phyloP scores from a whole-genome alignment of 2,329 filamentous ascomycete species.

The Diaporthe ilicicola region DNA sequence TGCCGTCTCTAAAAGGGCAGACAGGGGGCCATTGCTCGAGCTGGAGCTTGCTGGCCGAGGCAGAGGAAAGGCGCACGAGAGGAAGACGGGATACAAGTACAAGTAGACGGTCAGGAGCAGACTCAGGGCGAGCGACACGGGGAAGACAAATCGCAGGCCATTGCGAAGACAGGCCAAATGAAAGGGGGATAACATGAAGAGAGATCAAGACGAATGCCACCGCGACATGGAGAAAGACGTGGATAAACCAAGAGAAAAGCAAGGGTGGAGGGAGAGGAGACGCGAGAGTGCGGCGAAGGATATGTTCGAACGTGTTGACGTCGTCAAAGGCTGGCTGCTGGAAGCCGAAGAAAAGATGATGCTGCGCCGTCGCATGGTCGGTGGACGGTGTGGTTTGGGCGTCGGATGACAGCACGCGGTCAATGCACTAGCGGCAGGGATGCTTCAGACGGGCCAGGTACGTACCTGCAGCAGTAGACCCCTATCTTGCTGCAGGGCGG shows the following conservation, averaged over 20 bases:
- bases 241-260: background rate
- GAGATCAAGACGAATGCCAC: constrained; percentile 53
- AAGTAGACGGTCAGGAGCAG: constrained; percentile 76
- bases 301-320: background rate
- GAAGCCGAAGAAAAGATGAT: background rate
- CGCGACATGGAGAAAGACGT: constrained; percentile 15
- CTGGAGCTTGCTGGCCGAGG: constrained; percentile 43
- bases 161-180: constrained; percentile 64
- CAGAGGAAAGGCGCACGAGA: constrained; percentile 80
- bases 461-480: constrained; percentile 1
- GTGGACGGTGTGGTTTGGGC: background rate
- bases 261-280: background rate
- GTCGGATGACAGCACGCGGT: constrained; percentile 4
- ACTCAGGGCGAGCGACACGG: constrained; percentile 70
- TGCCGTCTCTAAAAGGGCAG: constrained; percentile 50
- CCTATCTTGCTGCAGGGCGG: background rate
- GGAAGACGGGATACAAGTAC: constrained; percentile 86
- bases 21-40: constrained; percentile 16
- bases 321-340: background rate
- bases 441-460: background rate
- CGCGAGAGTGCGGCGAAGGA: no score
- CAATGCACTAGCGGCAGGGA: constrained; percentile 7
- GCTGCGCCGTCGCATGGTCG: background rate
- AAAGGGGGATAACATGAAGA: constrained; percentile 48
- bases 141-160: constrained; percentile 65